Evolutionary conservation across 1,284 basidiomycete genomes (phyloP), one percentile per base, ranked within the genome.

Genomic region (Leccinum huronense): DNA sequence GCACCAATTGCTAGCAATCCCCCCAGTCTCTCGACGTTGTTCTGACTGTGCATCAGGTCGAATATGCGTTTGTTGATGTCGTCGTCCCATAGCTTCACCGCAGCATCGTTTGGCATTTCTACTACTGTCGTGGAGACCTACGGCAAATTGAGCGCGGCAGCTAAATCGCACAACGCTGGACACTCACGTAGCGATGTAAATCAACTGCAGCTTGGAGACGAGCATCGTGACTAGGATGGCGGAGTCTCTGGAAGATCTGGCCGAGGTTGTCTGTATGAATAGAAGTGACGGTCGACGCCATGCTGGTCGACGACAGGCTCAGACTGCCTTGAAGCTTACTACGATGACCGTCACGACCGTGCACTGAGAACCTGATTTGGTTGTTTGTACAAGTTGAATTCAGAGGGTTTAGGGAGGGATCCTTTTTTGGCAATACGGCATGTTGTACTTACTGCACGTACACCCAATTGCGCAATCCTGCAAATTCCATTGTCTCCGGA

Each of bases 1-100:
- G 70, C 70, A 91, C 91, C 89, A 74, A 95, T 95, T 42, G 93
- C 93, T 67, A 89, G 75, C 60, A 95, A 81, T 45, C 93, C 93
- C 38, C 93, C 94, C 66, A 93, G 83, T 69, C 91, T 90, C 73
- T 93, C 92, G 23, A 83, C 80, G 60, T 80, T 85, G 72, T 86
- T 87, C 70, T 87, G 86, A 71, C 90, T 91, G 75, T 95, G 93
- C 59, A 92, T 89, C 60, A 95, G 83, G 69, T 93, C 90, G 69
- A 93, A 94, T 63, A 95, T 81, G 48, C 86, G 80, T 67, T 88
- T 84, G 73, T 88, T 93, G 67, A 95, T 90, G 62, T 84, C 86
- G 67, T 92, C 89, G 65, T 93, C 91, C 90, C 90, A 93, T 59
- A 93, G 79, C 73, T 91, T 91, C 1, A 86, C 83, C 6, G 87